phyloP scores from a whole-genome alignment of 2,329 filamentous ascomycete species.

The Emergomyces africanus region DNA sequence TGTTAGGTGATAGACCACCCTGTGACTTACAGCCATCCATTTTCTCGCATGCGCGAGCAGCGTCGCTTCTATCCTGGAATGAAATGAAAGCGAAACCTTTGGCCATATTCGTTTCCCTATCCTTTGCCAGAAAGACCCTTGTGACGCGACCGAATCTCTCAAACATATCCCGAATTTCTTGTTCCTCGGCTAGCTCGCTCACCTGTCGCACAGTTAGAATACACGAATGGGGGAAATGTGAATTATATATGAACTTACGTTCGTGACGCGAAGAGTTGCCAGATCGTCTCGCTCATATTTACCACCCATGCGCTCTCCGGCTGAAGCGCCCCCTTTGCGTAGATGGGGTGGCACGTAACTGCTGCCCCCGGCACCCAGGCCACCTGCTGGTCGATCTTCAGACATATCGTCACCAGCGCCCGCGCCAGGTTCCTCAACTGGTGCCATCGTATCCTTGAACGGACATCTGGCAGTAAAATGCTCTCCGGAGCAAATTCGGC shows the following conservation, averaged over 20 bases:
- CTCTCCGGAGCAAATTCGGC: constrained; percentile 95
- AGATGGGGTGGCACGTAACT: constrained; percentile 93
- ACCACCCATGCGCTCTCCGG: constrained; percentile 73
- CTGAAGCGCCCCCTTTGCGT: constrained; percentile 51
- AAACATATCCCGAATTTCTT: constrained; percentile 94
- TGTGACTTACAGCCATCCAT: constrained; percentile 72
- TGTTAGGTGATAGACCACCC: background rate
- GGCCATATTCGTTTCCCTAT: constrained; percentile 86
- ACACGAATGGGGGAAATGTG: constrained; percentile 2
- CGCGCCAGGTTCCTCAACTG: constrained; percentile 33
- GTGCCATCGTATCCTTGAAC: constrained; percentile 99
- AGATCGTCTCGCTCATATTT: constrained; percentile 96
- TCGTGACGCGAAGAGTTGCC: constrained; percentile 92
- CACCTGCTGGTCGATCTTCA: constrained; percentile 34
- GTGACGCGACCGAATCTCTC: constrained; percentile 94
- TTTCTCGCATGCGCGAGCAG: constrained; percentile 85
- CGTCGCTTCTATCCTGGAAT: constrained; percentile 80
- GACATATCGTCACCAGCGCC: constrained; percentile 32
- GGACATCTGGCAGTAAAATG: constrained; percentile 99
- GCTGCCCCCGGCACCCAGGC: constrained; percentile 52
- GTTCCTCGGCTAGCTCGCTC: constrained; percentile 93
- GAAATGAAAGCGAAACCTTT: constrained; percentile 99
- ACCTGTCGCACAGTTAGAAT: constrained; percentile 43
- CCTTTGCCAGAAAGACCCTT: constrained; percentile 94
- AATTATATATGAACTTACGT: constrained; percentile 49